A percentile compares a stretch with the other conserved stretches of the same genome.
These are phyloP conservation scores for Venturia nashicola DNA, from an alignment of 2,329 filamentous ascomycete genomes.

Conservation along the genomic window DNA sequence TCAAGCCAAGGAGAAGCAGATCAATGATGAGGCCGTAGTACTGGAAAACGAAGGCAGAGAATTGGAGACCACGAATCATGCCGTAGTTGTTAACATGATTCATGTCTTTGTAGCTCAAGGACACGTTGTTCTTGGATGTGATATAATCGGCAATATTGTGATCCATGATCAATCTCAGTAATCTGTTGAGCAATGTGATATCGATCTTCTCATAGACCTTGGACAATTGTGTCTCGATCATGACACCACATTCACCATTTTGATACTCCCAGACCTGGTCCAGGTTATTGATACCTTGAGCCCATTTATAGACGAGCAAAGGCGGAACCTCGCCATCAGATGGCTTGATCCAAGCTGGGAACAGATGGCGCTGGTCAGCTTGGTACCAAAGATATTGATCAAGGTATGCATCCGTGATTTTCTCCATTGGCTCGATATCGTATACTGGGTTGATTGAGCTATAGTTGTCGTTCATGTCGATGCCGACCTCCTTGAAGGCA, in stretches of 20 bases:
- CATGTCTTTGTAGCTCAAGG: conserved; percentile 99
- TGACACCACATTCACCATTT: conserved; percentile 93
- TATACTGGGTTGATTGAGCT: conserved; percentile 98
- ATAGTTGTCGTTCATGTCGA: conserved; percentile 99
- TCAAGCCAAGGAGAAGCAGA: conserved; percentile 77
- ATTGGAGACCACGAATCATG: conserved; percentile 94
- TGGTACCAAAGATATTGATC: conserved; percentile 99
- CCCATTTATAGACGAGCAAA: conserved; percentile 94
- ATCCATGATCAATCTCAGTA: conserved; percentile 94
- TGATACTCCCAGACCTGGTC: conserved; percentile 89
- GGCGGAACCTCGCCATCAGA: conserved; percentile 97
- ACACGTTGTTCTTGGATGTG: conserved; percentile 98
- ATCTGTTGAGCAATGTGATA: conserved; percentile 83
- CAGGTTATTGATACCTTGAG: conserved; percentile 97
- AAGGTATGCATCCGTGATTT: conserved; percentile 96
- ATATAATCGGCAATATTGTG: conserved; percentile 99
- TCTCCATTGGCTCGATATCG: conserved; percentile 97
- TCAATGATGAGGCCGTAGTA: conserved; percentile 96
- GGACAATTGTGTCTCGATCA: conserved; percentile 97
- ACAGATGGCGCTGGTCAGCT: conserved; percentile 90
- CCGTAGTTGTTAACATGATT: conserved; percentile 98
- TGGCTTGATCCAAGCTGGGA: conserved; percentile 98
- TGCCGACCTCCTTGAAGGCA: conserved; percentile 98
- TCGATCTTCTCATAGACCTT: conserved; percentile 99
- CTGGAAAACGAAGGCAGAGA: conserved; percentile 97